Evolutionary conservation across 345 rosid genomes (phyloP), one percentile per base, ranked within the genome.

Genomic region (Physaria fendleri): DNA sequence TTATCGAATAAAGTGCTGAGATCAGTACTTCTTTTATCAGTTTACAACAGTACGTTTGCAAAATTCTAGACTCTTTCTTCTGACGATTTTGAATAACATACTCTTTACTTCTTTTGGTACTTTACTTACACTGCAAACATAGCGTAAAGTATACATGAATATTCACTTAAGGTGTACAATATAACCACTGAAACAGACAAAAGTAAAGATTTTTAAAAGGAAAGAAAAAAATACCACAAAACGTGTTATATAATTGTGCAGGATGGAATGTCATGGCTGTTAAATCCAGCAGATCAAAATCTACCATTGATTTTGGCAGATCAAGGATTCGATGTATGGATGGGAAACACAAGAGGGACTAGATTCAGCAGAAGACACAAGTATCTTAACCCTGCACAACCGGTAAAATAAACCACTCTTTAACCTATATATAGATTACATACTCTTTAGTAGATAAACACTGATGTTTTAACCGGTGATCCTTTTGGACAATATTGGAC

Each of bases 181-280:
- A 28, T 8, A 21, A 45, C n/a, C 30, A n/a, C 30, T 13, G 18
- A 10, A 5, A 29, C 8, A 8, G 22, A 48, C 15, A 16, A 5
- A 21, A 21, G 2, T 27, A 48, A 47, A 14, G n/a, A 45, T 0
- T 23, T 4, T 21, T 44, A 2, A 8, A 12, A 30, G 5, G 21
- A 44, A 5, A 12, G 8, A 44, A 2, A 42, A 42, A 27, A 2
- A n/a, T n/a, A n/a, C n/a, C n/a, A n/a, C n/a, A n/a, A n/a, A n/a
- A n/a, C n/a, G n/a, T n/a, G n/a, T n/a, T n/a, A n/a, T n/a, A n/a
- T n/a, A 2, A 16, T 16, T 59, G 52, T 41, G 57, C 81, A 93
- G 97, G 99, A 93, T 69, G 99, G 97, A 37, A 72, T 79, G 86
- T 79, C 95, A 17, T 93, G 97, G 99, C 78, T 93, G 5, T 42